Percentiles rank a stretch among this genome's conserved stretches.
phyloP scores from a whole-genome alignment of 164 flowering plant genomes.

The Santalum album region DNA sequence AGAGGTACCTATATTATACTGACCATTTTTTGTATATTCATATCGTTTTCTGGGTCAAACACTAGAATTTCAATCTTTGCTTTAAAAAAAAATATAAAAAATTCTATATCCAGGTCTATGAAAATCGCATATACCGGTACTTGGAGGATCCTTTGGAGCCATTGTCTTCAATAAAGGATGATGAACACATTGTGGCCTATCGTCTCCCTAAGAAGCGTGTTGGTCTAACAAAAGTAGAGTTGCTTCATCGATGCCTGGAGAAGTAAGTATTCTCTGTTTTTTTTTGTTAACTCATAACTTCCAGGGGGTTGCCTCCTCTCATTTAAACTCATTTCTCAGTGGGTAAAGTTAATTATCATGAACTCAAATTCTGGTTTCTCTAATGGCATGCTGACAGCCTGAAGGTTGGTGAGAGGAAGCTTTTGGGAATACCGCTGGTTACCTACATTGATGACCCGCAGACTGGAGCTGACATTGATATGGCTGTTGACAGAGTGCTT shows the following conservation, averaged over 20 bases:
- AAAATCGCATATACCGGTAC: conserved; percentile 49
- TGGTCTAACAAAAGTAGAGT: conserved; percentile 49
- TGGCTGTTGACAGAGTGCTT: conserved; percentile 47
- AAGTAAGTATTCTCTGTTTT: conserved; percentile 38
- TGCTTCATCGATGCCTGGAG: conserved; percentile 44
- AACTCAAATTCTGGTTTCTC: conserved; percentile 9
- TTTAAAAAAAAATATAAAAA: no score
- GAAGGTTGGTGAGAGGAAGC: conserved; percentile 35
- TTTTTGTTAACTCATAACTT: no score
- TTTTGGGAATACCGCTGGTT: conserved; percentile 70
- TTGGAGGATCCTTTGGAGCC: conserved; percentile 55
- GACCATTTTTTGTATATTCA: neutral
- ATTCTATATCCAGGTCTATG: no score
- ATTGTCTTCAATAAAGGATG: conserved; percentile 58
- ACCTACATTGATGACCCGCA: conserved; percentile 43
- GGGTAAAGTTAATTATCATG: no score
- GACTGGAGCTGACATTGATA: conserved; percentile 53
- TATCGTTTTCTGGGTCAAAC: neutral
- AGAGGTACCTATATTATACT: conserved; percentile 38
- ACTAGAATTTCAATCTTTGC: conserved; percentile 9
- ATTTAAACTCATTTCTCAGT: no score
- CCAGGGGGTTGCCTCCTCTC: no score
- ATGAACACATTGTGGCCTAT: conserved; percentile 77
- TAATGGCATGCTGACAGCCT: conserved; percentile 30
- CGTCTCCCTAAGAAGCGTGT: conserved; percentile 39